Percentiles rank a stretch among this genome's conserved stretches.
Conservation (phyloP, 441 rosid species). For the Erodium moschatum region DNA sequence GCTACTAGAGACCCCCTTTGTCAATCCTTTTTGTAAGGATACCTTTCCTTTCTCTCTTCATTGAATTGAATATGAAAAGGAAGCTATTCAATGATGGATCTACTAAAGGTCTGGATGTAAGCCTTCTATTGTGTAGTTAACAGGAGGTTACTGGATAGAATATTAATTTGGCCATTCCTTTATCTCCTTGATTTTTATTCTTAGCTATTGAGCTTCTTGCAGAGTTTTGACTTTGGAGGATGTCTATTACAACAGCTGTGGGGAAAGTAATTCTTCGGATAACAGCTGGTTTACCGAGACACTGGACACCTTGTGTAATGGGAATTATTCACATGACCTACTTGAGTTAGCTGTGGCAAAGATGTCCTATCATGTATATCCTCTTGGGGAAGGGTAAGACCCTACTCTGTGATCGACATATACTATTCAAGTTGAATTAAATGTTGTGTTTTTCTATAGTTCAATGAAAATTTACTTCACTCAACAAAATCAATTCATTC, state of each 20-base stretch:
- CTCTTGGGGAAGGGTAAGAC: slow-evolving; percentile 86
- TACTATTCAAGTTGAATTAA: background rate
- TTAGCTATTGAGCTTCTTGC: slow-evolving; percentile 24
- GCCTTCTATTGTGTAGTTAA: background rate
- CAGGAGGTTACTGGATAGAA: background rate
- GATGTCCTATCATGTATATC: slow-evolving; percentile 73
- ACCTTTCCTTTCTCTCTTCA: too few species aligned
- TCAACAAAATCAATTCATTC: background rate
- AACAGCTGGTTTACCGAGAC: background rate
- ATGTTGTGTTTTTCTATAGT: background rate
- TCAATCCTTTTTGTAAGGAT: too few species aligned
- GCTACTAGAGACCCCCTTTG: too few species aligned
- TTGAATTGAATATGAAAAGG: too few species aligned
- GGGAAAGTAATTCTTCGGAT: background rate
- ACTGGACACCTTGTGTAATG: slow-evolving; percentile 21
- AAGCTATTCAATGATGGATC: too few species aligned
- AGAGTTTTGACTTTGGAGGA: slow-evolving; percentile 16
- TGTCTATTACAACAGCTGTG: background rate
- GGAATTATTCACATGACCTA: slow-evolving; percentile 16
- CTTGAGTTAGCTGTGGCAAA: slow-evolving; percentile 72
- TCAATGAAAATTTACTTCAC: background rate
- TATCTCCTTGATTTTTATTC: slow-evolving; percentile 11
- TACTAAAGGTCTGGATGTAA: background rate
- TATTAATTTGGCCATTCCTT: background rate
- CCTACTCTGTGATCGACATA: slow-evolving; percentile 7